Base-by-base conservation (phyloP, 108 stramenopile species). In the Pseudonitzschia pungens region DNA sequence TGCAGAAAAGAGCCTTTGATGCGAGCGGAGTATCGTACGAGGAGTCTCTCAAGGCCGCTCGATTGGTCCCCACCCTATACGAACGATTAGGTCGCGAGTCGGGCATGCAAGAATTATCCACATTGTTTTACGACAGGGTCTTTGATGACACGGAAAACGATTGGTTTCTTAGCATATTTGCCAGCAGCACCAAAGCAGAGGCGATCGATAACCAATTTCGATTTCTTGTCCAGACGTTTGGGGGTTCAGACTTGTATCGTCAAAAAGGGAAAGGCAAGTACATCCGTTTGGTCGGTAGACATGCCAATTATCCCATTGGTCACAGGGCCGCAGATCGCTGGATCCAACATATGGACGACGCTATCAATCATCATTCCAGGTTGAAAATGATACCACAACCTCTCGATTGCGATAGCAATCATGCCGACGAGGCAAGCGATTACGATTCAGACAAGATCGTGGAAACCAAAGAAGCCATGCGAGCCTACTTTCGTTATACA, bases 161-260 rank as follows among this genome's bases (percentile, higher is more conserved):
- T 11, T 91, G 92, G 89, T 93, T 93, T 74, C 76, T 85, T 15
- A 87, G 82, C 42, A 93, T 93, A 29, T 93, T 93, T 71, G 77
- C 89, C 0, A 85, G 85, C 32, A 86, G 84, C 63, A 89, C 88
- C 52, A 87, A 91, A 65, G 44, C 44, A 16, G 88, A 90, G 31
- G 92, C 92, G 4, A 88, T 93, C 48, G 89, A 93, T 14, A 93
- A 93, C 69, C 92, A 90, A 65, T 89, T 81, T 75, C 83, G 83
- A 65, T 93, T 86, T 58, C 81, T 93, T 53, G 89, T 89, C 14
- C 87, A 93, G 70, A 86, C 85, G 0, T 90, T 93, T 76, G 89
- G 92, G 20, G 92, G 92, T 16, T 85, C 86, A 21, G 87, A 81
- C 55, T 69, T 93, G 24, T 93, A 93, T 50, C 82, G 71, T 36